phyloP scores from a whole-genome alignment of 352 stramenopile species.

The Phytophthora uliginosa region DNA sequence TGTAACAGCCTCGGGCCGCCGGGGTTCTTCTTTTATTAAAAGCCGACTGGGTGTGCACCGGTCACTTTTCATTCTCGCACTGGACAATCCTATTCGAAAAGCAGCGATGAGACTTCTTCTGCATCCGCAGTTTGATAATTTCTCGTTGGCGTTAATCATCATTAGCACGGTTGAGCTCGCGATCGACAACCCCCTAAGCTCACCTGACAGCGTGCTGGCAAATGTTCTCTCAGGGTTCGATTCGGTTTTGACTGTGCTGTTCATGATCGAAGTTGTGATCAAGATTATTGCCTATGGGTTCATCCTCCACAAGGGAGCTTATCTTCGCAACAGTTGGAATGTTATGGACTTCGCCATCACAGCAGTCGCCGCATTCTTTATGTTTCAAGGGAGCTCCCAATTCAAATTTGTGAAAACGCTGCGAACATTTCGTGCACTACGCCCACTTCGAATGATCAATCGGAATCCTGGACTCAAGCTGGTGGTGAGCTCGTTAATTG shows the following conservation, averaged over 20 bases:
- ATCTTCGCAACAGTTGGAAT: constrained; percentile 92
- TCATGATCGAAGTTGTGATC: constrained; percentile 87
- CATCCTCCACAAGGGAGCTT: constrained; percentile 66
- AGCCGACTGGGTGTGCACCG: constrained; percentile 30
- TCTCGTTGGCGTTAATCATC: constrained; percentile 79
- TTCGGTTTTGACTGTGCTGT: constrained; percentile 79
- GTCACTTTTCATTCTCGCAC: constrained; percentile 57
- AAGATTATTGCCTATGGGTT: constrained; percentile 92
- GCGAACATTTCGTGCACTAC: constrained; percentile 80
- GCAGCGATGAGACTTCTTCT: constrained; percentile 54
- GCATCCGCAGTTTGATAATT: constrained; percentile 81
- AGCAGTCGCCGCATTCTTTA: constrained; percentile 73
- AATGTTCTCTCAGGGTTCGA: constrained; percentile 73
- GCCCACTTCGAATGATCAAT: constrained; percentile 90
- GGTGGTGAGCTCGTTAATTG: constrained; percentile 85
- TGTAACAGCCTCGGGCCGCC: background rate
- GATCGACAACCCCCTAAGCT: constrained; percentile 80
- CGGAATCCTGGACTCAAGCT: constrained; percentile 73
- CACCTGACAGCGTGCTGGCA: constrained; percentile 51
- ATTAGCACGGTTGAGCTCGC: constrained; percentile 78
- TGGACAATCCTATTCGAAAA: constrained; percentile 65
- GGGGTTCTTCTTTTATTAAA: constrained; percentile 20
- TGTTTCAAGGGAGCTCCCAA: constrained; percentile 71
- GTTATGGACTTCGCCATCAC: constrained; percentile 93
- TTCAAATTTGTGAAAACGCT: constrained; percentile 79